Evolutionary conservation across 169 alveolate genomes (phyloP).

Genomic region (Eimeria sp.): DNA sequence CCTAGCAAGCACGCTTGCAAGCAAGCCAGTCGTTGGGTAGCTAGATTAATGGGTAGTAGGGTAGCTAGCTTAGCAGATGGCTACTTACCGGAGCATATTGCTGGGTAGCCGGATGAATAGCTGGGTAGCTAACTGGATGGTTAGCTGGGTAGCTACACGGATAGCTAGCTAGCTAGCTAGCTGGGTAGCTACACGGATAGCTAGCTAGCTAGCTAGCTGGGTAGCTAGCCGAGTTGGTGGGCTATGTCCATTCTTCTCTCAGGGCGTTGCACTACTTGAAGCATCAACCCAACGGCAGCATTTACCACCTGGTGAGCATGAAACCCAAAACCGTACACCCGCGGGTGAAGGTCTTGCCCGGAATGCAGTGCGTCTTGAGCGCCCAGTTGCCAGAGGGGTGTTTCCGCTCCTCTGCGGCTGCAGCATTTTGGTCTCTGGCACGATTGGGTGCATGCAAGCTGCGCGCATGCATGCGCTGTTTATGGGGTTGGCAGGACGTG

Average conservation of each 20-base stretch:
- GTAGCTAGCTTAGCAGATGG: background rate
- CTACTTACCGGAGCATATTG: background rate
- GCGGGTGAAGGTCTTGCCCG: background rate
- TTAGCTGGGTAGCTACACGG: no score
- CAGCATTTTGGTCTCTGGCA: background rate
- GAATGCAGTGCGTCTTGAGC: no score
- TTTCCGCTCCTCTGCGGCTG: background rate
- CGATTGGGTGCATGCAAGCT: background rate
- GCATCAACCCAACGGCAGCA: slow-evolving; percentile 91
- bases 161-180: no score
- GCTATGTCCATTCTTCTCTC: background rate
- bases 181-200: no score
- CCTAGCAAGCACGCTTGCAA: no score
- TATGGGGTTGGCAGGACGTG: slow-evolving; percentile 86
- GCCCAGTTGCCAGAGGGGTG: background rate
- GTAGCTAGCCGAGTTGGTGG: background rate
- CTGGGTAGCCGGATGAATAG: no score
- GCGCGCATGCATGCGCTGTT: background rate
- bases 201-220: background rate
- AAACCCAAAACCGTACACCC: slow-evolving; percentile 21
- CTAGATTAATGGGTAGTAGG: background rate
- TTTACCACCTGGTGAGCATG: slow-evolving; percentile 90
- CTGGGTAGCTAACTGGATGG: no score
- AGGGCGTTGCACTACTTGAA: slow-evolving; percentile 91
- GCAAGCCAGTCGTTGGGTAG: background rate